Conservation (phyloP, 805 yeast species). For the Saccharomycopsis sp. region DNA sequence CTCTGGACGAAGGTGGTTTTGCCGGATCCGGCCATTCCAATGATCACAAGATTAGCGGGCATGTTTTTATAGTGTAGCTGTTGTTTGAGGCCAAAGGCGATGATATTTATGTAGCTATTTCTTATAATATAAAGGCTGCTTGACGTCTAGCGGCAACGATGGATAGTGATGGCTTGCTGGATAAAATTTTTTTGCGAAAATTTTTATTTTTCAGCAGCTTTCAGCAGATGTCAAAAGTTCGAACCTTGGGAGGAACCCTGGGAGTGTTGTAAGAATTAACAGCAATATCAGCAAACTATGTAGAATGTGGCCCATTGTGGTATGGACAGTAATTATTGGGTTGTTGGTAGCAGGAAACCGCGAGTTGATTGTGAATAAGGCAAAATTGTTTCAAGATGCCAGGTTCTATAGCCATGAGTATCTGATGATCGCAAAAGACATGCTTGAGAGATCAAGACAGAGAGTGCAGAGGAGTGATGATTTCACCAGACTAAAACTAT, state of each 20-base stretch:
- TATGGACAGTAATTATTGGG: neutral
- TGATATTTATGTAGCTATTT: no score
- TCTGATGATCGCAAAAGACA: neutral
- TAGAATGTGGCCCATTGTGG: neutral
- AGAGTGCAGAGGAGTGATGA: neutral
- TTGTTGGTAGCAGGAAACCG: neutral
- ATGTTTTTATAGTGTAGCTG: no score
- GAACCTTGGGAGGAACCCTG: neutral
- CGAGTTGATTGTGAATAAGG: neutral
- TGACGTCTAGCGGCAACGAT: neutral
- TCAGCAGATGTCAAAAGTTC: neutral
- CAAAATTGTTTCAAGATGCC: neutral
- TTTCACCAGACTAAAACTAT: neutral
- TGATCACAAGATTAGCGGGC: slow-evolving; percentile 34
- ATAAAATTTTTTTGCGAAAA: neutral
- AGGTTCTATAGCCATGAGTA: neutral
- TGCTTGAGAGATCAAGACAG: neutral
- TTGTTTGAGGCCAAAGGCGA: no score
- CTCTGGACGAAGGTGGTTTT: slow-evolving; percentile 98
- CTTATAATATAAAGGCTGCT: no score
- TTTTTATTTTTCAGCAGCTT: no score
- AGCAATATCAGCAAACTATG: no score
- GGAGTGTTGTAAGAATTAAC: no score
- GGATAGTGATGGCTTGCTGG: neutral
- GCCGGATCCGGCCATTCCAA: slow-evolving; percentile 65